phyloP scores from a whole-genome alignment of 2,329 filamentous ascomycete genomes.

The Penicillium expansum region DNA sequence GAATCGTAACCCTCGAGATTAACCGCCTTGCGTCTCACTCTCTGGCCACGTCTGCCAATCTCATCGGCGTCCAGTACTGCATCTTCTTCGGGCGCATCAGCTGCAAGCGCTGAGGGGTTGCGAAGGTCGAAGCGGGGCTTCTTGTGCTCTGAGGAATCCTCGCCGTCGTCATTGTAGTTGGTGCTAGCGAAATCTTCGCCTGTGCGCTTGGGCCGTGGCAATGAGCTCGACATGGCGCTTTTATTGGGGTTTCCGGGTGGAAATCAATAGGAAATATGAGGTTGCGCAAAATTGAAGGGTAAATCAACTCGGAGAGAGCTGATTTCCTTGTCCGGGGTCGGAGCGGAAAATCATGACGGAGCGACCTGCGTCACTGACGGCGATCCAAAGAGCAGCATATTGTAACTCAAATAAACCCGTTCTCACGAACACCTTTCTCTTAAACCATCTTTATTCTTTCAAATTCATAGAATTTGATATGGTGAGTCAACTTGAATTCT shows the following conservation, averaged over 20 bases:
- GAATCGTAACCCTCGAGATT: slow-evolving; percentile 97
- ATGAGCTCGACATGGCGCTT: slow-evolving; percentile 55
- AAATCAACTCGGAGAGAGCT: background rate
- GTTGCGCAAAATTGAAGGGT: slow-evolving; percentile 9
- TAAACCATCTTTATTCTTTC: background rate
- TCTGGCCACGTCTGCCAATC: slow-evolving; percentile 69
- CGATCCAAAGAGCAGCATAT: slow-evolving; percentile 18
- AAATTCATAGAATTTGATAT: slow-evolving; percentile 15
- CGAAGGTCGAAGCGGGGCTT: slow-evolving; percentile 91
- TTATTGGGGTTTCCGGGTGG: background rate
- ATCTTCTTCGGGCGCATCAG: slow-evolving; percentile 73
- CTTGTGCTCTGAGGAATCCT: slow-evolving; percentile 56
- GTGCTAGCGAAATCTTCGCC: slow-evolving; percentile 77
- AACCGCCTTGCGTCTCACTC: slow-evolving; percentile 86
- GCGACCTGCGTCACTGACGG: slow-evolving; percentile 37
- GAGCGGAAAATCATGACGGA: slow-evolving; percentile 42
- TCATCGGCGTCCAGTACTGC: slow-evolving; percentile 85
- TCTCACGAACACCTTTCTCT: background rate
- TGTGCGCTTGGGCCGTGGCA: slow-evolving; percentile 76
- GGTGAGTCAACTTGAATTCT: slow-evolving; percentile 19
- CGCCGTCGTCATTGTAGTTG: slow-evolving; percentile 57
- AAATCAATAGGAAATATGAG: background rate
- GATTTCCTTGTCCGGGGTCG: slow-evolving; percentile 31
- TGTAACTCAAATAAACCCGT: slow-evolving; percentile 3
- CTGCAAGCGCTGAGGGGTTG: slow-evolving; percentile 87